Percentiles rank a stretch among this genome's conserved stretches.
Conservation (phyloP, 1,284 basidiomycete genomes). For the Cryptococcus wingfieldii region DNA sequence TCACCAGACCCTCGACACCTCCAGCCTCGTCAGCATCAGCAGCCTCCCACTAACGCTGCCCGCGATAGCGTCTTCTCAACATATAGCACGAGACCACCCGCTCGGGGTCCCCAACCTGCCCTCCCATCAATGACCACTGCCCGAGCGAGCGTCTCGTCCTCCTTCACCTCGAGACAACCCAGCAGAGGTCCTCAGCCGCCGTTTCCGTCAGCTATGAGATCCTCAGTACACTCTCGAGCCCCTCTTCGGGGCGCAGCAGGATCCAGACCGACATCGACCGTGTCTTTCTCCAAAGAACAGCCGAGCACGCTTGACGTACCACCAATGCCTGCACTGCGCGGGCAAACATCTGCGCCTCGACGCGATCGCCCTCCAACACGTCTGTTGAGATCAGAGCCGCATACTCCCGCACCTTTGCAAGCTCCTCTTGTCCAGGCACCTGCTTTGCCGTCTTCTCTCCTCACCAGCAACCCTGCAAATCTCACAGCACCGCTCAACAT, state of each 20-base stretch:
- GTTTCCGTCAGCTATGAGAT: not conserved
- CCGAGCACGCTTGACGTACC: not conserved
- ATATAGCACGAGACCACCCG: not conserved
- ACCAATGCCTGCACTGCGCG: not conserved
- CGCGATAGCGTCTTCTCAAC: not conserved
- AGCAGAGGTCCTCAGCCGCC: not conserved
- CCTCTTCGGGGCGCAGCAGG: not conserved
- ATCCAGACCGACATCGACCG: not conserved
- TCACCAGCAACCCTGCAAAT: not conserved
- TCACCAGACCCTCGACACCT: slow-evolving; percentile 5
- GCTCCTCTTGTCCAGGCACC: not conserved
- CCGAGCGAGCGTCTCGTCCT: not conserved
- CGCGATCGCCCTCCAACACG: not conserved
- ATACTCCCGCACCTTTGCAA: not conserved
- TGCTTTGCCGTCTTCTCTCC: not conserved
- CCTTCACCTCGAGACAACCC: not conserved
- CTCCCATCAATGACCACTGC: not conserved
- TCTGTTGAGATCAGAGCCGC: not conserved
- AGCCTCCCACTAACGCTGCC: not conserved
- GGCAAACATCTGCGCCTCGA: not conserved
- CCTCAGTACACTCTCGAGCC: not conserved
- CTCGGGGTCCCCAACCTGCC: not conserved
- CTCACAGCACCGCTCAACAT: slow-evolving; percentile 1
- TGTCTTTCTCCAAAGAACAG: not conserved
- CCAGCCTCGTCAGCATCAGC: not conserved